Evolutionary conservation across 2,329 filamentous ascomycete species (phyloP), one percentile per base, ranked within the genome.

Genomic region (Colletotrichum tofieldiae): DNA sequence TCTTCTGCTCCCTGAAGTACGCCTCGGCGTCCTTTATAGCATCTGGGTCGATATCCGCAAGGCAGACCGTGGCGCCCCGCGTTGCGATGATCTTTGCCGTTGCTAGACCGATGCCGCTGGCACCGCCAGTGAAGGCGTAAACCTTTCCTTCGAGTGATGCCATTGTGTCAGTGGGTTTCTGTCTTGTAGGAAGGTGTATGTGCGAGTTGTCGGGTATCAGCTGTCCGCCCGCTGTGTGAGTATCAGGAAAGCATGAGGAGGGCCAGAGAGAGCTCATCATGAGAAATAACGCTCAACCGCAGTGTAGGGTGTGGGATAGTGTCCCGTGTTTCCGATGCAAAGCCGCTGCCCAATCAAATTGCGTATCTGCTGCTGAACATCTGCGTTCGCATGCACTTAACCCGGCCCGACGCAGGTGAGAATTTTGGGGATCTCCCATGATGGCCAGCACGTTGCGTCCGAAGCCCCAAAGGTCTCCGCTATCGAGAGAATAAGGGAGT

Each of bases 91-190:
- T 76, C 67, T 81, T 79, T 29, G 83, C 81, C 2, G 84, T 82
- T 1, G 82, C 83, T 29, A 83, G 76, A 1, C 84, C 84, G 71
- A 86, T 86, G 20, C 84, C 80, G 55, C 79, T 79, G 29, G 78
- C 79, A 20, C 78, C 80, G 45, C 80, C 80, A 5, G 79, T 81
- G 51, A 81, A 74, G 65, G 77, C 78, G 61, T 76, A 81, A 5
- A 81, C 79, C 49, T 81, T 82, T 29, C 78, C 79, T 18, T 74
- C 51, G 5, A 81, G 76, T 26, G 78, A 69, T 41, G 58, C 77
- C 79, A 81, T 81, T 26, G 26, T 20, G 4, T 56, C 45, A 52
- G 35, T 52, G 18, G 35, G 37, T 8, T 26, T 32, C 12, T 56
- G n/a, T 59, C 41, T 32, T 23, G 18, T 18, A 5, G 1, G 18